Percentiles rank a stretch among this genome's conserved stretches.
phyloP scores from a whole-genome alignment of 495 filamentous ascomycete genomes.

The Daldinia caldariorum region DNA sequence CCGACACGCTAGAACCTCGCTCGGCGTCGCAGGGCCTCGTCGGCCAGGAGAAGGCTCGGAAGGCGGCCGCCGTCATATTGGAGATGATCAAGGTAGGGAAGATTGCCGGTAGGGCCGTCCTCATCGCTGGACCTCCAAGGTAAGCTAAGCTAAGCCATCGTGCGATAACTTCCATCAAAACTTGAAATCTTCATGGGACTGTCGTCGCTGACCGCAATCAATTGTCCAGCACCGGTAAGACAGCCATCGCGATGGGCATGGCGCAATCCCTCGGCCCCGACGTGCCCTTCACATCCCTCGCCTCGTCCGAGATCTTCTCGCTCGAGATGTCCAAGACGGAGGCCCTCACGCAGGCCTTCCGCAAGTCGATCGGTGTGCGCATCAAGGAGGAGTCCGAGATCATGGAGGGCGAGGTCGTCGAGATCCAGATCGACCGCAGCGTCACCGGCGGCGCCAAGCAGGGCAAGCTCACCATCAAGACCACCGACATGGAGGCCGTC shows the following conservation, averaged over 20 bases:
- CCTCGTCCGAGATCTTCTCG: constrained; percentile 96
- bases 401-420: constrained; percentile 98
- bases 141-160: constrained; percentile 37
- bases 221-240: constrained; percentile 83
- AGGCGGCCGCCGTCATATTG: constrained; percentile 92
- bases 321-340: constrained; percentile 99
- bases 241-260: constrained; percentile 99
- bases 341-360: constrained; percentile 95
- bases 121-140: constrained; percentile 95
- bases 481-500: constrained; percentile 99
- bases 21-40: constrained; percentile 93
- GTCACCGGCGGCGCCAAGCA: constrained; percentile 97
- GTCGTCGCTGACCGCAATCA: constrained; percentile 6
- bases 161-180: background rate
- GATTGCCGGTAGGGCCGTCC: constrained; percentile 92
- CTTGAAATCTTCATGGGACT: background rate
- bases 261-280: constrained; percentile 92
- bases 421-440: constrained; percentile 98
- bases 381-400: constrained; percentile 99
- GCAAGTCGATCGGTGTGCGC: constrained; percentile 93
- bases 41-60: constrained; percentile 94
- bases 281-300: constrained; percentile 95
- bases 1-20: constrained; percentile 87
- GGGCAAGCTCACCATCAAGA: constrained; percentile 99
- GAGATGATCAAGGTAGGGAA: constrained; percentile 99